Evolutionary conservation across 371 early-diverging fungal genomes (phyloP).

Genomic region (Paraphysoderma sedebokerense): DNA sequence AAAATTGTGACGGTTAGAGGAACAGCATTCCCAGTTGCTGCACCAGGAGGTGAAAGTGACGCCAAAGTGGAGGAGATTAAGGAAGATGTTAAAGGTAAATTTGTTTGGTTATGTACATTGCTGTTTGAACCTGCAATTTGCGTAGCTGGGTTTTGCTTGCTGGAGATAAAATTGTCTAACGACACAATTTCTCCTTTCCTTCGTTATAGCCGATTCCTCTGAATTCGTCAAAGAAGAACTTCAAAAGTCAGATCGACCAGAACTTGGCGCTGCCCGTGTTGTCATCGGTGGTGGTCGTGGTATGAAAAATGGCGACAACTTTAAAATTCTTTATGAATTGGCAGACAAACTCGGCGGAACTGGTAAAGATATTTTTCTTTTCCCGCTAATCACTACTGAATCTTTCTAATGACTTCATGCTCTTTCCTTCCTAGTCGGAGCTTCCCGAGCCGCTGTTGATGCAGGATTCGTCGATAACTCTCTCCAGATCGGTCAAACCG

Average conservation of each 20-base stretch:
- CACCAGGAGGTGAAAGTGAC: conserved; percentile 27
- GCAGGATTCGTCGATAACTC: conserved; percentile 93
- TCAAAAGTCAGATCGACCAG: conserved; percentile 88
- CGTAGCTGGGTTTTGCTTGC: not conserved
- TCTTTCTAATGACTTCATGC: not conserved
- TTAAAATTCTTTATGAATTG: conserved; percentile 73
- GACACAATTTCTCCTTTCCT: not conserved
- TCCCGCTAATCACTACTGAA: not conserved
- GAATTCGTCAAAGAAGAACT: conserved; percentile 82
- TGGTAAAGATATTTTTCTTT: conserved; percentile 29
- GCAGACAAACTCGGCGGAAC: conserved; percentile 91
- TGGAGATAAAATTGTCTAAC: not conserved
- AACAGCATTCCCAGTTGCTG: conserved; percentile 74
- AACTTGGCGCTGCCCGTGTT: conserved; percentile 69
- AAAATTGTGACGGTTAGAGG: conserved; percentile 83
- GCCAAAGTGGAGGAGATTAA: conserved; percentile 12
- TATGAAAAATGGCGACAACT: conserved; percentile 92
- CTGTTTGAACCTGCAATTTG: too few species aligned
- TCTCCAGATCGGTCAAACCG: conserved; percentile 95
- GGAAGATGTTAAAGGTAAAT: not conserved
- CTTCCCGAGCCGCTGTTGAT: conserved; percentile 96
- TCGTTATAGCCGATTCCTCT: conserved; percentile 16
- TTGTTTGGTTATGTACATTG: not conserved
- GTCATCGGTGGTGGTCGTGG: conserved; percentile 93
- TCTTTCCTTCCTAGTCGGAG: conserved; percentile 52